Base-by-base conservation (phyloP, 2,329 filamentous ascomycete genomes). In the Paracoccidioides brasiliensis region DNA sequence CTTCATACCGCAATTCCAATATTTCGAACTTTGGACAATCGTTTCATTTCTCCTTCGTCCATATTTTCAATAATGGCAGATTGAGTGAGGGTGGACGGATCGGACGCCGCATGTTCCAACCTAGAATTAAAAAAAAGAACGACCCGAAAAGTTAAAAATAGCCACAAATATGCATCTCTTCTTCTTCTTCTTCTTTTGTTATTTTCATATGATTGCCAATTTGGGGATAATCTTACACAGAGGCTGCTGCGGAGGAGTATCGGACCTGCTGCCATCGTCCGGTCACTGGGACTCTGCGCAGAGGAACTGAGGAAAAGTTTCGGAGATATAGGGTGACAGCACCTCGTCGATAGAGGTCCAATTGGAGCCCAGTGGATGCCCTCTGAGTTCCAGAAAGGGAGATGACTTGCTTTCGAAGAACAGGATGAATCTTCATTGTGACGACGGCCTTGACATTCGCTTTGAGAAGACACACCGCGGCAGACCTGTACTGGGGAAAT, bases 1-100 rank as follows among this genome's bases (percentile, higher is more conserved):
- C 6, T 54, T 58, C 80, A 57, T 82, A 90, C 86, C 66, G 93
- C 93, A 76, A 98, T 98, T 74, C 93, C 93, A 72, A 98, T 98
- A 71, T 98, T 98, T 61, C 93, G 83, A 57, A 97, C 87, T 74
- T 80, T 83, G 53, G 85, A 82, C 60, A 98, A 73, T 59, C 91
- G 82, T 59, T 83, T 79, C 56, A 82, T 83, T 74, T 98, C 93
- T 58, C 84, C 80, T 37, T 88, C 82, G 63, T 84, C 82, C 71
- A 96, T 84, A 67, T 90, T 90, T 63, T 86, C 82, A 54, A 90
- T 84, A 60, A 94, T 85, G 15, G 78, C 77, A 56, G 82, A 77
- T 67, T 84, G 80, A 2, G 80, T 76, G 53, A 85, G 72, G 46
- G 72, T 69, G 44, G 76, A 75, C 7, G 81, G 80, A 61, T 81